Conservation (phyloP, 2,329 filamentous ascomycete genomes). For the Botrytis tulipae region DNA sequence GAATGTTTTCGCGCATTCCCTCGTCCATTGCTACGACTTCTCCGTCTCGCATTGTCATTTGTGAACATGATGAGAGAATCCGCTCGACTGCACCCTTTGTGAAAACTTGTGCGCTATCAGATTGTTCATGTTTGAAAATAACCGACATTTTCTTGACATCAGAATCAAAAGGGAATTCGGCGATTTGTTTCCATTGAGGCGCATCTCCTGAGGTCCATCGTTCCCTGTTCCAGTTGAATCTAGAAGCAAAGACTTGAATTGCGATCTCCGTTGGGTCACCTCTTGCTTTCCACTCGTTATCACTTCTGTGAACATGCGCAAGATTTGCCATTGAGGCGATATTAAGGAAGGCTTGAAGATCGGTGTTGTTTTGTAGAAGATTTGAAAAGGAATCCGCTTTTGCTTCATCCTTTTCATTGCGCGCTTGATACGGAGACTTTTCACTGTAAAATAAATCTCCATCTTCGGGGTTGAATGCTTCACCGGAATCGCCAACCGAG, state of each 20-base stretch:
- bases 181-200: conserved; percentile 55
- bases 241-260: conserved; percentile 69
- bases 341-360: conserved; percentile 56
- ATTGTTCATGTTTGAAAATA: conserved; percentile 52
- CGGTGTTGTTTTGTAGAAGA: conserved; percentile 47
- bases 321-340: conserved; percentile 65
- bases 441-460: conserved; percentile 44
- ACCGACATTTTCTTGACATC: conserved; percentile 76
- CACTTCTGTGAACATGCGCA: conserved; percentile 56
- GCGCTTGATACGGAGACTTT: conserved; percentile 32
- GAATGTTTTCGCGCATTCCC: conserved; percentile 53
- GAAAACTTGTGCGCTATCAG: conserved; percentile 47
- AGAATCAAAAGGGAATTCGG: conserved; percentile 73
- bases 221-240: conserved; percentile 62
- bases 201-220: conserved; percentile 50
- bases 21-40: conserved; percentile 49
- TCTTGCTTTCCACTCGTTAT: conserved; percentile 58
- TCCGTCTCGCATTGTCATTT: conserved; percentile 45
- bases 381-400: conserved; percentile 23
- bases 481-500: conserved; percentile 49
- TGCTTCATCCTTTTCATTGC: not conserved
- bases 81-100: conserved; percentile 70
- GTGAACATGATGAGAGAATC: conserved; percentile 61
- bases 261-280: conserved; percentile 72
- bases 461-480: conserved; percentile 51